Base-by-base conservation (phyloP, 2,329 filamentous ascomycete species). In the Volutella citrinella region DNA sequence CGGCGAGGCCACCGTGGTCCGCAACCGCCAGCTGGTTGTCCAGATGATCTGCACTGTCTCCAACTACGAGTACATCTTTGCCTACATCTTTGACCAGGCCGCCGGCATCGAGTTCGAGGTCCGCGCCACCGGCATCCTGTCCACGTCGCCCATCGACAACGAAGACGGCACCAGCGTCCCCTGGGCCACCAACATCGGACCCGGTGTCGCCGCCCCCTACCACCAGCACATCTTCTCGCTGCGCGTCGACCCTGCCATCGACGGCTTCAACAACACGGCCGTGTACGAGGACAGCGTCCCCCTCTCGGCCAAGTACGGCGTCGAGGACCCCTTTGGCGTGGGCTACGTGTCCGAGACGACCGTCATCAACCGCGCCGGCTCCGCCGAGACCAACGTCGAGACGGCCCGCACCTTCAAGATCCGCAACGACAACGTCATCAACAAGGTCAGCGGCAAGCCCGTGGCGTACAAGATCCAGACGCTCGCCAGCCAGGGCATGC, bases 191-290 rank as follows among this genome's bases (percentile, higher is more conserved):
- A 66, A 80, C 7, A 77, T 84, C 3, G 65, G 66, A 2, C 70
- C 72, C 0, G 78, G 78, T 0, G 73, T 76, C 0, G 59, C 82
- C 7, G 79, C 78, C 0, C 74, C 76, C 23, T 78, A 82, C 52
- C 79, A 83, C 45, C 80, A 84, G 49, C 79, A 83, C 57, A 66
- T 83, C 33, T 83, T 84, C 52, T 70, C 65, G 11, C 52, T 76
- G 27, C 69, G 78, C 4, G 71, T 82, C 18, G 78, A 83, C 46
- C 77, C 77, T 0, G 71, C 72, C 16, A 64, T 82, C 28, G 77
- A 81, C 46, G 76, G 77, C 4, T 61, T 59, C 6, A 80, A 80
- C 10, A 47, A 44, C 21, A 43, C 37, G 13, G n/a, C 48, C 3
- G 13, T 32, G 8, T 38, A 41, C 6, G 30, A 34, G 4, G 32